phyloP scores from a whole-genome alignment of 2,329 filamentous ascomycete species.

The Colletotrichum graminicola region DNA sequence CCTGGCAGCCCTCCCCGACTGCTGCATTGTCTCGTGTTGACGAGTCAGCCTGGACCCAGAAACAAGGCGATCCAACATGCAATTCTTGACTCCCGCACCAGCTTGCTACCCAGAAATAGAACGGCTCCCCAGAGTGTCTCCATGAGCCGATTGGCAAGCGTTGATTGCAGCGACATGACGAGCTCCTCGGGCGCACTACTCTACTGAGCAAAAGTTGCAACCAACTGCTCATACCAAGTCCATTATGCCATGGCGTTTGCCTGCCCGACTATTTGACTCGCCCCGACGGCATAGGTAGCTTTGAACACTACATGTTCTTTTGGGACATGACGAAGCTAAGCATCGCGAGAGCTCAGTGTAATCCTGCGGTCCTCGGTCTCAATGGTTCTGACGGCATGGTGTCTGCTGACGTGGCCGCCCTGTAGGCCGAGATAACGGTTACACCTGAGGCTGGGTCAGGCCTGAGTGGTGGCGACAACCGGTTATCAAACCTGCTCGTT shows the following conservation, averaged over 20 bases:
- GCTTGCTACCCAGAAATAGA: slow-evolving; percentile 18
- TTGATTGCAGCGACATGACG: neutral
- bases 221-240: neutral
- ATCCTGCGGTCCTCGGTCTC: neutral
- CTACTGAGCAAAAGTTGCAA: neutral
- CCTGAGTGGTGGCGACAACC: too few species aligned
- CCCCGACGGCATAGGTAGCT: neutral
- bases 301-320: neutral
- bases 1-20: neutral
- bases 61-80: neutral
- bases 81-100: neutral
- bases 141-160: neutral
- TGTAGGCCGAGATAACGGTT: too few species aligned
- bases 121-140: neutral
- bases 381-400: too few species aligned
- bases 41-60: slow-evolving; percentile 2
- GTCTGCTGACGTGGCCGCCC: too few species aligned
- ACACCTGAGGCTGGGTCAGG: too few species aligned
- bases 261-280: neutral
- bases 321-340: neutral
- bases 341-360: neutral
- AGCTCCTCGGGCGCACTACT: neutral
- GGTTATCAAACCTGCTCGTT: too few species aligned
- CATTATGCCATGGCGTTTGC: neutral
- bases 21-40: slow-evolving; percentile 2